A percentile compares a stretch with the other conserved stretches of the same genome.
phyloP scores from a whole-genome alignment of 306 rosid species.

The Ammopiptanthus mongolicus region DNA sequence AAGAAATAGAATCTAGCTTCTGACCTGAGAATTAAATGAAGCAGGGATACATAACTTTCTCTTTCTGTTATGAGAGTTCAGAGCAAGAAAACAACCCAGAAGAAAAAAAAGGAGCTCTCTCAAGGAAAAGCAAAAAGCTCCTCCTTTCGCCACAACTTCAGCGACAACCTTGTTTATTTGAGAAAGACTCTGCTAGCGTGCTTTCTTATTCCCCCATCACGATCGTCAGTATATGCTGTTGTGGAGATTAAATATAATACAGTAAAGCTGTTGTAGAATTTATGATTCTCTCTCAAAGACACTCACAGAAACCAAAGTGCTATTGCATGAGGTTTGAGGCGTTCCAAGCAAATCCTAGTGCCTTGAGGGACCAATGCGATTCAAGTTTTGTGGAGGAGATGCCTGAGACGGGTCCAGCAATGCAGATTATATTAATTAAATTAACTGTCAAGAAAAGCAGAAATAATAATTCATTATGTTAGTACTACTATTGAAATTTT shows the following conservation, averaged over 20 bases:
- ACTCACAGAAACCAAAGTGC: constrained; percentile 51
- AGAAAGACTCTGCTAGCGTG: constrained; percentile 24
- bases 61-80: neutral
- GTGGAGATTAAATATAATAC: neutral
- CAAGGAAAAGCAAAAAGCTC: constrained; percentile 10
- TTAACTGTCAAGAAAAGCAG: neutral
- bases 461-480: neutral
- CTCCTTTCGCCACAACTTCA: constrained; percentile 21
- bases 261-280: constrained; percentile 23
- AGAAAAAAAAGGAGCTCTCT: neutral
- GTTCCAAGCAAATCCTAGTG: constrained; percentile 82
- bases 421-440: constrained; percentile 46
- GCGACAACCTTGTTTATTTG: constrained; percentile 29
- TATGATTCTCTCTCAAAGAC: constrained; percentile 35
- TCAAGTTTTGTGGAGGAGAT: constrained; percentile 85
- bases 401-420: constrained; percentile 71
- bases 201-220: constrained; percentile 54
- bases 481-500: neutral
- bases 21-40: constrained; percentile 27
- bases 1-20: constrained; percentile 6
- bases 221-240: constrained; percentile 24
- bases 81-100: neutral
- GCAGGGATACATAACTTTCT: neutral
- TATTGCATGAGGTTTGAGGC: constrained; percentile 54
- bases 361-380: constrained; percentile 81